Evolutionary conservation across 2,329 filamentous ascomycete species (phyloP), one percentile per base, ranked within the genome.

Genomic region (Leptographium wingfieldii): DNA sequence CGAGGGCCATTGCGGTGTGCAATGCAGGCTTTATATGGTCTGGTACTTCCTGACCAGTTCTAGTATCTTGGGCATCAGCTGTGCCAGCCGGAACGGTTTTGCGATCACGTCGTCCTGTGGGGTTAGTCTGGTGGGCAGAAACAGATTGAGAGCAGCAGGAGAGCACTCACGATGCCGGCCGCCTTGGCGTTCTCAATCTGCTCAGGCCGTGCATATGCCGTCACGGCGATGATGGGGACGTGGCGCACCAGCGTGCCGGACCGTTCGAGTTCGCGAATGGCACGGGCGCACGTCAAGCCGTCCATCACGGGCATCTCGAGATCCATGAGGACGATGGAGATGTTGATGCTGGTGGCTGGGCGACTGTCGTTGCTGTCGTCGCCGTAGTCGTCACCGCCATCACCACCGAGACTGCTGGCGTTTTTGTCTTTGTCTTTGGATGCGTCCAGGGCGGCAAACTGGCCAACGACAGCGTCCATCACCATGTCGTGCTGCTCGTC

Each of bases 291-390:
- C 2, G 86, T 86, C 70, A 88, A 81, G 43, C 88, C 88, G 66
- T 92, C 87, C 88, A 91, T 91, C 52, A 90, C 79, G 1, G 88
- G 71, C 88, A 92, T 92, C 67, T 91, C 87, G 55, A 90, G 77
- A 68, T 92, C 88, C 87, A 92, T 90, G 6, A 92, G 71, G 14
- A 92, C 84, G 54, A 90, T 77, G 10, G 83, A 82, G 29, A 88
- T 77, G 55, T 83, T 78, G 10, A 77, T 71, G 2, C 76, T 14
- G 16, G 12, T 7, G 55, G 22, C 25, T 16, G 27, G 40, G 5
- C n/a, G 14, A 9, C 46, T 29, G 40, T 35, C 53, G 31, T 14
- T 5, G 33, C 35, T 11, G 33, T 7, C 12, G 16, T 83, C 77
- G 7, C 77, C 71, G 2, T 76, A 5, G 29, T 10, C 14, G 22